Base-by-base conservation (phyloP, 352 stramenopile species). In the Halophytophthora batemanensis region DNA sequence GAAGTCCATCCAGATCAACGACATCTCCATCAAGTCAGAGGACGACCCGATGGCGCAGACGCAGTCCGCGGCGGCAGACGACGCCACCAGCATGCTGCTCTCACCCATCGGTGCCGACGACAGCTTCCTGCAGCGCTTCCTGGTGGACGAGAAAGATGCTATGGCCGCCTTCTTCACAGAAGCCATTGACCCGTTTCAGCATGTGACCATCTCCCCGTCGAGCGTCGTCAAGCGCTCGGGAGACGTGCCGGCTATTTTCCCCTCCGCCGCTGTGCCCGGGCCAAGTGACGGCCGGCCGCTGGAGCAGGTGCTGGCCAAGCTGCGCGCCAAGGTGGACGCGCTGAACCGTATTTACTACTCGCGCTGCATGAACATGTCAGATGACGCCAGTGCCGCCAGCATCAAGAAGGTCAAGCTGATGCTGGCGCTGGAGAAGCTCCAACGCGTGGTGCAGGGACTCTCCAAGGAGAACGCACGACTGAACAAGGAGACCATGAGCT, bases 301-400 rank as follows among this genome's bases (percentile, higher is more conserved):
- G 15, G 66, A 84, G 34, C 49, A 74, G 47, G 60, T 64, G 41
- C 58, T 87, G n/a, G 61, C 51, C 34, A 78, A 71, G 50, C 60
- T 87, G 38, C 73, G 73, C 15, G 43, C 55, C 40, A 81, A 79
- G 25, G 71, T 87, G 33, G 59, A 71, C n/a, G 57, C 60, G 33
- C 61, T 87, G 17, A 74, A 68, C 23, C 74, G 67, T 43, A 75
- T 84, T 52, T 87, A 87, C 69, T 87, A 82, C 63, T 69, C 73
- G 29, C 75, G 70, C 44, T 80, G 71, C 47, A 72, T 80, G 49
- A 73, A 75, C 17, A 38, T 59, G 34, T 61, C 68, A n/a, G 51
- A 38, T 10, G 59, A 33, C n/a, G 22, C 48, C 0, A 56, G 68
- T 13, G 52, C 55, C 28, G 36, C 44, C 17, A 66, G 29, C 36